Evolutionary conservation across 345 rosid species (phyloP).

Genomic region (Triadica sebifera): DNA sequence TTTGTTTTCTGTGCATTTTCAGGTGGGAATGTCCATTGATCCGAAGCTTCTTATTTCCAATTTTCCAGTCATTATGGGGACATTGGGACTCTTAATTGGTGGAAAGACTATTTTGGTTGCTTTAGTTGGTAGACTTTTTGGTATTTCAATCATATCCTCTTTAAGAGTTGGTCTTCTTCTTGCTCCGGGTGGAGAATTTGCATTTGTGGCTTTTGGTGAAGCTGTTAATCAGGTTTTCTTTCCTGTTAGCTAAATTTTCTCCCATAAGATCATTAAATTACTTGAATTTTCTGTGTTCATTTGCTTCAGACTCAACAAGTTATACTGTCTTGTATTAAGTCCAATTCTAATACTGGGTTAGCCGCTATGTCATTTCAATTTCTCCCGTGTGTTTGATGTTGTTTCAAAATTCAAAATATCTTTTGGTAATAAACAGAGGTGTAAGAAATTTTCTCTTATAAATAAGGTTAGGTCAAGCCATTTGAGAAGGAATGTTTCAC

Average conservation of each 20-base stretch:
- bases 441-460: background rate
- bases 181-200: constrained; percentile 99
- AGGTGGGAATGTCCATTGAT: constrained; percentile 99
- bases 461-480: background rate
- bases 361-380: background rate
- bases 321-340: constrained; percentile 3
- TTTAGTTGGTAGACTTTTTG: constrained; percentile 73
- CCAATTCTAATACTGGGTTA: background rate
- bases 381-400: constrained; percentile 9
- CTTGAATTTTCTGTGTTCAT: constrained; percentile 1
- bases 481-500: no score
- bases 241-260: constrained; percentile 11
- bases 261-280: constrained; percentile 5
- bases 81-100: constrained; percentile 74
- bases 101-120: constrained; percentile 83
- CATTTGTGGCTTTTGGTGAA: constrained; percentile 98
- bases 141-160: constrained; percentile 83
- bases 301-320: constrained; percentile 2
- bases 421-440: background rate
- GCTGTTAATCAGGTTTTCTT: constrained; percentile 88
- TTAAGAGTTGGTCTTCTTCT: constrained; percentile 91
- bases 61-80: constrained; percentile 73
- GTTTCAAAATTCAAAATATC: constrained; percentile 4
- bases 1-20: constrained; percentile 35
- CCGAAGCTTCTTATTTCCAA: constrained; percentile 91